Percentiles rank a stretch among this genome's conserved stretches.
Conservation (phyloP, 1,139 yeast species). For the Arxiozyma telluris region DNA sequence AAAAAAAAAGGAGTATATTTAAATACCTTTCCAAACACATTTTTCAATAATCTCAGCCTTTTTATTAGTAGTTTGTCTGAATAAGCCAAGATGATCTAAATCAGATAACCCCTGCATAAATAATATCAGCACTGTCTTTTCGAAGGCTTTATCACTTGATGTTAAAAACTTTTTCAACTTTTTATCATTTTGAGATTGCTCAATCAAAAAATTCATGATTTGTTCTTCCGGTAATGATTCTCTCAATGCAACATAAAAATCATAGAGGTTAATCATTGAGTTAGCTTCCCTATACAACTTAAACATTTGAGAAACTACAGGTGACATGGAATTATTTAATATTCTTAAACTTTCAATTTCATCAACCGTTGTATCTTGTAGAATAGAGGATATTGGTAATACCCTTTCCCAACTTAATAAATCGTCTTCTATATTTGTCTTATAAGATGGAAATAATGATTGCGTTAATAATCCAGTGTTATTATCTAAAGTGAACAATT, state of each 20-base stretch:
- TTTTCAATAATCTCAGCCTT: constrained; percentile 50
- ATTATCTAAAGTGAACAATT: constrained; percentile 28
- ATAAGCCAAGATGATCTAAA: constrained; percentile 44
- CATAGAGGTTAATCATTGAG: constrained; percentile 61
- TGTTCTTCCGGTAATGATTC: constrained; percentile 40
- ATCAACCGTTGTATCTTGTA: constrained; percentile 1
- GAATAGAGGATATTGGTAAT: constrained; percentile 10
- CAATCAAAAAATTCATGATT: constrained; percentile 32
- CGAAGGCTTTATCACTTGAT: constrained; percentile 38
- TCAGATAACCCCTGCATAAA: constrained; percentile 53
- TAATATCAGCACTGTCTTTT: constrained; percentile 42
- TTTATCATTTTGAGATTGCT: constrained; percentile 21
- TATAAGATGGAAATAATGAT: constrained; percentile 26
- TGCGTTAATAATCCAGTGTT: constrained; percentile 27
- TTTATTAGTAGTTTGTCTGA: constrained; percentile 39
- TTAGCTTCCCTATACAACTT: constrained; percentile 77
- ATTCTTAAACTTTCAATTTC: constrained; percentile 9
- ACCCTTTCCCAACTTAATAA: constrained; percentile 26
- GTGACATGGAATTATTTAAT: constrained; percentile 34
- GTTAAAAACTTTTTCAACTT: constrained; percentile 19
- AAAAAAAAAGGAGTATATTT: constrained; percentile 5
- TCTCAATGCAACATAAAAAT: constrained; percentile 65
- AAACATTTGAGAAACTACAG: constrained; percentile 50
- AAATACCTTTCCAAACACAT: constrained; percentile 50
- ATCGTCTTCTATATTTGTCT: constrained; percentile 27